Conservation (phyloP, 1,139 yeast species). For the Saccharomyces hybrid region DNA sequence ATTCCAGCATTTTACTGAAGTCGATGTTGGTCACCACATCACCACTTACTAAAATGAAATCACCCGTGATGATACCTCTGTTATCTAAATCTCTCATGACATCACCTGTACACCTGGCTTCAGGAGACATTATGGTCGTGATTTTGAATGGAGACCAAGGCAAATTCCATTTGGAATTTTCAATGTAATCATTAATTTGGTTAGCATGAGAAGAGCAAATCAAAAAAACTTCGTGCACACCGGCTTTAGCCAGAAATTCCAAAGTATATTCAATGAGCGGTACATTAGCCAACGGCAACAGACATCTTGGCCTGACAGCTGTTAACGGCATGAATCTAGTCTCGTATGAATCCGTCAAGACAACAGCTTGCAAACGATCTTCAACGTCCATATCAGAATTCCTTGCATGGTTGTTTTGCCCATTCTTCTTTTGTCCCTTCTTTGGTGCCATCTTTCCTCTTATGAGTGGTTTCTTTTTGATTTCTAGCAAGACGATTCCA, state of each 20-base stretch:
- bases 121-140: constrained; percentile 74
- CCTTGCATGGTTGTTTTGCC: constrained; percentile 35
- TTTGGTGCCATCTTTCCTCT: constrained; percentile 19
- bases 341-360: constrained; percentile 86
- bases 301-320: constrained; percentile 74
- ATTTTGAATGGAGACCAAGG: constrained; percentile 73
- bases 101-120: constrained; percentile 89
- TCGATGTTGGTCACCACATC: constrained; percentile 91
- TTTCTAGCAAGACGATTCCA: not conserved
- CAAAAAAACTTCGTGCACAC: constrained; percentile 80
- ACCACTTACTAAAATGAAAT: constrained; percentile 82
- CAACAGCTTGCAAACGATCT: constrained; percentile 84
- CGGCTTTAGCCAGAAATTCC: constrained; percentile 86
- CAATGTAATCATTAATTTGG: constrained; percentile 74
- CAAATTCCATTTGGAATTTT: constrained; percentile 70
- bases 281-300: constrained; percentile 83
- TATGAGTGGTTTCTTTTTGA: not conserved
- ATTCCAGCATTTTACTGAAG: constrained; percentile 60
- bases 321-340: constrained; percentile 90
- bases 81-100: constrained; percentile 93
- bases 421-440: constrained; percentile 12
- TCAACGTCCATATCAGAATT: constrained; percentile 53
- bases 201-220: constrained; percentile 90
- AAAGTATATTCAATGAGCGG: constrained; percentile 92
- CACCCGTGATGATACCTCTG: constrained; percentile 81